These are phyloP conservation scores for Acanthamoeba sp. DNA, from an alignment of 208 protist species.

Conservation along the genomic window DNA sequence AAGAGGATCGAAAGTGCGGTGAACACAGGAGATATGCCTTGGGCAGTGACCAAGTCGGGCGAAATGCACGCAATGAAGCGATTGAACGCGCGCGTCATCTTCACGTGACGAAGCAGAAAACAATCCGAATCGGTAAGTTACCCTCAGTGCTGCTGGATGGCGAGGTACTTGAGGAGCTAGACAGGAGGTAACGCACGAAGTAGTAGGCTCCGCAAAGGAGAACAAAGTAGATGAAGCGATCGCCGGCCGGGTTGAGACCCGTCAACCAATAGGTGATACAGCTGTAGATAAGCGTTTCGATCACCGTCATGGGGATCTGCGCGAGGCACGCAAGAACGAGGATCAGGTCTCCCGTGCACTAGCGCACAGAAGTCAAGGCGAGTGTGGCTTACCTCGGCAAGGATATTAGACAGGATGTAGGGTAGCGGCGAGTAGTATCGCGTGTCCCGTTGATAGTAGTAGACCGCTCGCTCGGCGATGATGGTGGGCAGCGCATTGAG, in stretches of 20 bases:
- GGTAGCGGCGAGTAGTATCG: slow-evolving; percentile 52
- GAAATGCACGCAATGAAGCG: neutral
- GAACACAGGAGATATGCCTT: slow-evolving; percentile 54
- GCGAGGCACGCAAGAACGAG: neutral
- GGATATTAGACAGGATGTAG: slow-evolving; percentile 59
- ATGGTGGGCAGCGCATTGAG: slow-evolving; percentile 23
- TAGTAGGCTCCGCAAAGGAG: slow-evolving; percentile 17
- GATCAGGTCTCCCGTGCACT: neutral
- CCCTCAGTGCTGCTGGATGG: too few species aligned
- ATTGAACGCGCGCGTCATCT: slow-evolving; percentile 36
- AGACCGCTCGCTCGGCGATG: slow-evolving; percentile 55
- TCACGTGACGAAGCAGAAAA: neutral
- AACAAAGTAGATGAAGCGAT: slow-evolving; percentile 52
- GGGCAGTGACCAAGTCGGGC: slow-evolving; percentile 48
- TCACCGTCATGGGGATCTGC: slow-evolving; percentile 2
- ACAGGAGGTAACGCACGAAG: neutral
- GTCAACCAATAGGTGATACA: slow-evolving; percentile 53
- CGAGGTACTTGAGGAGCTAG: neutral
- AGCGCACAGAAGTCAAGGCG: neutral
- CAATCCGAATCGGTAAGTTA: too few species aligned
- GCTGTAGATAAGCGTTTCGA: neutral
- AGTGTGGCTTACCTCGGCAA: slow-evolving; percentile 13
- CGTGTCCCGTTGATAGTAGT: slow-evolving; percentile 52
- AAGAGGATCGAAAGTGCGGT: slow-evolving; percentile 59
- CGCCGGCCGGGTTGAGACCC: slow-evolving; percentile 34